phyloP scores from a whole-genome alignment of 164 flowering plant genomes.

The Stephania yunnanensis region DNA sequence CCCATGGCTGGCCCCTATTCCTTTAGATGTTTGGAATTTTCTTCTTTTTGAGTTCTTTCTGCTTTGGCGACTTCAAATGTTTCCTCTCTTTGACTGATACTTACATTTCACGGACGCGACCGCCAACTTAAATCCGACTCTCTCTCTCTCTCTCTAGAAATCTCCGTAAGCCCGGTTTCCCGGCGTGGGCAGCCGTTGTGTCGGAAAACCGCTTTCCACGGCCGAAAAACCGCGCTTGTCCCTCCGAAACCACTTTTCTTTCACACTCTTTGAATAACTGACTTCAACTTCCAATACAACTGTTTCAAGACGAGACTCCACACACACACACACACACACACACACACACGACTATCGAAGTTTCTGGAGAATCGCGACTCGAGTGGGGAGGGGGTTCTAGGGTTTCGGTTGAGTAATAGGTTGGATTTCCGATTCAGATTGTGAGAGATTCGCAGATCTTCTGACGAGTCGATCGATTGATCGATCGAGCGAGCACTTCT shows the following conservation, averaged over 20 bases:
- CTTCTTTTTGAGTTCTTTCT: constrained; percentile 1
- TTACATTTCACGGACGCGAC: constrained; percentile 21
- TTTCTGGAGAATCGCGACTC: constrained; percentile 2
- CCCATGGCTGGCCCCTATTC: too few species aligned
- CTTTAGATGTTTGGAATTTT: neutral
- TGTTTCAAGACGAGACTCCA: neutral
- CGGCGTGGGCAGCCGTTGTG: constrained; percentile 4
- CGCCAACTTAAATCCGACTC: constrained; percentile 20
- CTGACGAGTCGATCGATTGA: neutral
- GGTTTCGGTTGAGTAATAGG: neutral
- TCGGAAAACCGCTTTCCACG: constrained; percentile 1
- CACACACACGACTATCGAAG: constrained; percentile 3
- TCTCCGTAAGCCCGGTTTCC: constrained; percentile 11
- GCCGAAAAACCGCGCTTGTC: too few species aligned
- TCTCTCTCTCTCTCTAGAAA: constrained; percentile 9
- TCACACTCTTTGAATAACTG: neutral
- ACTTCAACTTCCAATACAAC: neutral
- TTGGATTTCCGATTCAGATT: neutral
- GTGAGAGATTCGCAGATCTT: constrained; percentile 11
- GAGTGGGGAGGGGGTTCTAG: constrained; percentile 8
- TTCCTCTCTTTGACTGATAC: constrained; percentile 29
- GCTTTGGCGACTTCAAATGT: constrained; percentile 22
- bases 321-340: neutral
- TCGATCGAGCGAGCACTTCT: constrained; percentile 3
- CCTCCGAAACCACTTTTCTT: neutral